Base-by-base conservation (phyloP, 108 stramenopile genomes). In the Craspedostauros australis region DNA sequence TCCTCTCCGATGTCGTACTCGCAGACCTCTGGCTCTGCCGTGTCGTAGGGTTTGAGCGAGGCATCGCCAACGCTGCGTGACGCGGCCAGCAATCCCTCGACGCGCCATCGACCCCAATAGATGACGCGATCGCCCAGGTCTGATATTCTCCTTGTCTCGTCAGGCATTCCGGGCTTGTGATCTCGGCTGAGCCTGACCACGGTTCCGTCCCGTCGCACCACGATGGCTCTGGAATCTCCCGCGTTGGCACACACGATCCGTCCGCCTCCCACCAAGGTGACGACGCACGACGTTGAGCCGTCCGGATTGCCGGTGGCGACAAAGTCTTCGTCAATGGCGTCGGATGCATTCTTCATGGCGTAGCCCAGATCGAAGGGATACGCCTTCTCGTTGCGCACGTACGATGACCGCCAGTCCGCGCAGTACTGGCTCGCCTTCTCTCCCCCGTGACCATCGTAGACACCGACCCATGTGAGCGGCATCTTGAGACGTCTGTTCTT, bases 361-460 rank as follows among this genome's bases (percentile, higher is more conserved):
- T 65, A 56, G 31, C 86, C 73, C 19, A 88, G 45, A 57, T 88
- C 73, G 22, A 73, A 57, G 30, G 86, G 82, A 54, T 70, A 87
- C 28, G 70, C 67, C 11, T 73, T 71, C 26, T 89, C 84, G 46
- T 76, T 73, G 2, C 77, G 73, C 43, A 86, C 60, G 48, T 93
- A 93, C 8, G 64, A 52, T 22, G 86, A 76, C 33, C 84, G 32
- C 88, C 87, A 89, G 50, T 89, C 88, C 3, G 84, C 81, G 31
- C 92, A 93, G 55, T 81, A 97, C 39, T 89, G 88, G 22, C 82
- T 77, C 8, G 91, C 92, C 42, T 92, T 81, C 31, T 82, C 82
- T 32, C 95, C 94, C 16, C 96, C 96, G 52, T 99, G 98, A 0
- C 98, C 98, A 62, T 99, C 98, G 62, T 93, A 99, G 1, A 97